phyloP scores from a whole-genome alignment of 441 rosid species.

The Populus hybrid region DNA sequence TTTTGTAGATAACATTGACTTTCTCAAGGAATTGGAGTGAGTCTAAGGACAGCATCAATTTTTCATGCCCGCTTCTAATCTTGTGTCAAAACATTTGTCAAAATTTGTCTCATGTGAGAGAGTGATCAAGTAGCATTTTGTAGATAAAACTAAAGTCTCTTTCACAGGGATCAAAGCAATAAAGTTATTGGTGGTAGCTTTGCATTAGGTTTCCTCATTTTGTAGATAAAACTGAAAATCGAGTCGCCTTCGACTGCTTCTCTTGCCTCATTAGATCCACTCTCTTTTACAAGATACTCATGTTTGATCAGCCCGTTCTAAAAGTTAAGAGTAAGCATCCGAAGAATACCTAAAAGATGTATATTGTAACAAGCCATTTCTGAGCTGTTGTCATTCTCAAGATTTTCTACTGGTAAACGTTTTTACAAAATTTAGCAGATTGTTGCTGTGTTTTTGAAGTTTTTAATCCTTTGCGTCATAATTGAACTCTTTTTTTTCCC shows the following conservation, averaged over 20 bases:
- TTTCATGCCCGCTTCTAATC: not conserved
- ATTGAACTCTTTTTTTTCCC: too few species aligned
- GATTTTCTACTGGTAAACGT: not conserved
- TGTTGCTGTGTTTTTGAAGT: too few species aligned
- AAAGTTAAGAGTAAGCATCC: not conserved
- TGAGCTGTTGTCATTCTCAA: too few species aligned
- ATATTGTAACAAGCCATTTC: not conserved
- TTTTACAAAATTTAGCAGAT: too few species aligned
- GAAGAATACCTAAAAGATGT: not conserved
- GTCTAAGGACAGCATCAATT: constrained; percentile 12
- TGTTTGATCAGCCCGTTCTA: constrained; percentile 1
- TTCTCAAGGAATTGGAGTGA: constrained; percentile 83
- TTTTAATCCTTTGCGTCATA: too few species aligned
- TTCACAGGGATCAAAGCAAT: not conserved
- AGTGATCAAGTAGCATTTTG: constrained; percentile 24
- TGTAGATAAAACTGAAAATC: not conserved
- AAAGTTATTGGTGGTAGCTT: constrained; percentile 16
- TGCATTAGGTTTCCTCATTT: not conserved
- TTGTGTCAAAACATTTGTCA: not conserved
- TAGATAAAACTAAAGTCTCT: constrained; percentile 22
- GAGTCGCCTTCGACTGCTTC: too few species aligned
- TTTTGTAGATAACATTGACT: constrained; percentile 82
- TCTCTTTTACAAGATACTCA: not conserved
- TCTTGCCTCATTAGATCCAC: too few species aligned
- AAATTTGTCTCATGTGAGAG: constrained; percentile 4